A percentile compares a stretch with the other conserved stretches of the same genome.
Evolutionary conservation across 768 basidiomycete species (phyloP).

Genomic region (Hydnum rufescens): DNA sequence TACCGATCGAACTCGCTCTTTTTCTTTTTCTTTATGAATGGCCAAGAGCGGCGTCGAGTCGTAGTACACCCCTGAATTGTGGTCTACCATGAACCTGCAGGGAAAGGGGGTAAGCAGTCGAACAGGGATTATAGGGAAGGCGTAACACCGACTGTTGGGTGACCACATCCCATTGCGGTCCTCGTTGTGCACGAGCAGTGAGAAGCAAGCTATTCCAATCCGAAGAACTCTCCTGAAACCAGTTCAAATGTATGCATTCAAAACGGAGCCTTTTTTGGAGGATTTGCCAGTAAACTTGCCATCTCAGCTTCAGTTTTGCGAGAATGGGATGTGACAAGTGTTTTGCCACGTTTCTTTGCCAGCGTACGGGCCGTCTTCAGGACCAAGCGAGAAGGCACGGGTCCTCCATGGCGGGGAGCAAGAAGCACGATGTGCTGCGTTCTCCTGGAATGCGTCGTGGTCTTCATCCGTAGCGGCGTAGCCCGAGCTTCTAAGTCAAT

Average conservation of each 20-base stretch:
- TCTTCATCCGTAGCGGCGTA: neutral
- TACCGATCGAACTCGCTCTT: too few species aligned
- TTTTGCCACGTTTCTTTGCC: neutral
- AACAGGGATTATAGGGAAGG: neutral
- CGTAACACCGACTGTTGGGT: conserved; percentile 1
- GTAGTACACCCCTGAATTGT: neutral
- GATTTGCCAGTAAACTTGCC: neutral
- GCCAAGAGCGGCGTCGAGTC: neutral
- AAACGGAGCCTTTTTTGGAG: neutral
- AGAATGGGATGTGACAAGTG: neutral
- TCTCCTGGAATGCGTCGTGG: neutral
- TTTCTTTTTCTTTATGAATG: neutral
- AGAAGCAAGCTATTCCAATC: conserved; percentile 3
- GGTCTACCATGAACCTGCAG: conserved; percentile 1
- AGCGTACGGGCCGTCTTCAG: neutral
- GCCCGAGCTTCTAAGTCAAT: too few species aligned
- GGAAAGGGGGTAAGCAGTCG: neutral
- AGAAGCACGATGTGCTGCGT: neutral
- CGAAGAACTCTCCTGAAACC: neutral
- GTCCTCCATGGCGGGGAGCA: neutral
- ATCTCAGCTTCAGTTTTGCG: neutral
- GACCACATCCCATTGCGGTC: conserved; percentile 2
- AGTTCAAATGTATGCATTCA: too few species aligned
- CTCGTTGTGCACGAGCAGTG: conserved; percentile 2
- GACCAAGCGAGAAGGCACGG: neutral